These are phyloP conservation scores for Pythium biforme DNA, from an alignment of 352 stramenopile genomes.

Conservation along the genomic window DNA sequence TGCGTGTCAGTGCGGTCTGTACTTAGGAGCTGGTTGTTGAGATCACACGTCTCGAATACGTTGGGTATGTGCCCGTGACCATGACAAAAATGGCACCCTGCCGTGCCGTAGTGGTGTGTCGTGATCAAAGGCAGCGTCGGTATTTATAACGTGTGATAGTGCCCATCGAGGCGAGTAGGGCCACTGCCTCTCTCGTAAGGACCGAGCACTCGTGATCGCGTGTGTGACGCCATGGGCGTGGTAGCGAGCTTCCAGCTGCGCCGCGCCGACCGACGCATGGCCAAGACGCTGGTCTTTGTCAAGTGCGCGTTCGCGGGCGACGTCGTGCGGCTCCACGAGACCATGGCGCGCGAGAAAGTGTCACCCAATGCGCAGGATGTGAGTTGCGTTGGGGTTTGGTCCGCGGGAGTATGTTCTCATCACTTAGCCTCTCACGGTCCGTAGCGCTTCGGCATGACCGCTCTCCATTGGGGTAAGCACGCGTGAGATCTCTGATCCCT, in stretches of 20 bases:
- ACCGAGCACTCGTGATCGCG: too few relatives aligned
- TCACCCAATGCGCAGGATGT: conserved; percentile 60
- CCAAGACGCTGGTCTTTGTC: conserved; percentile 51
- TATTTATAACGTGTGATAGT: too few relatives aligned
- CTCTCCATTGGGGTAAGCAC: conserved; percentile 77
- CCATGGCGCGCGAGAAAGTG: conserved; percentile 51
- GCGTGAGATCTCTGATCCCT: neutral
- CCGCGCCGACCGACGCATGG: conserved; percentile 30
- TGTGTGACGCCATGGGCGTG: conserved; percentile 24
- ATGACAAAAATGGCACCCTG: too few relatives aligned
- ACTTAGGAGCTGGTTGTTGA: too few relatives aligned
- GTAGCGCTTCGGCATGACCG: conserved; percentile 80
- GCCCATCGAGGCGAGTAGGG: too few relatives aligned
- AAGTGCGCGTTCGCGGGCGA: conserved; percentile 54
- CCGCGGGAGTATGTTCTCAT: neutral
- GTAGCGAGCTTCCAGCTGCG: conserved; percentile 26
- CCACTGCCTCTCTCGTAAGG: too few relatives aligned
- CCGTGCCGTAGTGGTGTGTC: too few relatives aligned
- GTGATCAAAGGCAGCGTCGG: too few relatives aligned
- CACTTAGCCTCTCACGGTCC: neutral
- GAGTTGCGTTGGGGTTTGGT: neutral
- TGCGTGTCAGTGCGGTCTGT: too few relatives aligned
- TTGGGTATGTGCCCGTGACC: too few relatives aligned
- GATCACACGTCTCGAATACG: too few relatives aligned
- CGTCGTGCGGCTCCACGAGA: conserved; percentile 41